These are phyloP conservation scores for Mrakiaceae sp. DNA, from an alignment of 1,284 basidiomycete species.

Conservation along the genomic window DNA sequence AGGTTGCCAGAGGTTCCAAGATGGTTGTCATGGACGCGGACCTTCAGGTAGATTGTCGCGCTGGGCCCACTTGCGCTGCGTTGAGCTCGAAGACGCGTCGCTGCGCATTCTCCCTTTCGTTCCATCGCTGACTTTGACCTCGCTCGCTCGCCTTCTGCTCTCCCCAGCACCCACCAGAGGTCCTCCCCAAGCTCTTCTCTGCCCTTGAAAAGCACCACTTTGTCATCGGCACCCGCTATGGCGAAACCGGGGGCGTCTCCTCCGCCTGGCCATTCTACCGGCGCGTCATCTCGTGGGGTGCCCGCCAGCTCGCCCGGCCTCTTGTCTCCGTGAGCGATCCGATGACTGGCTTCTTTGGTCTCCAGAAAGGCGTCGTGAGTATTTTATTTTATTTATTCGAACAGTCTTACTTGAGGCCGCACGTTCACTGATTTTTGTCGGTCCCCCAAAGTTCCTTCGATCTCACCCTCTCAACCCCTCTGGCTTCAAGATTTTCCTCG, in stretches of 20 bases:
- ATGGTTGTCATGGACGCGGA: slow-evolving; percentile 43
- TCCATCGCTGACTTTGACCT: neutral
- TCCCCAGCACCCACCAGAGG: slow-evolving; percentile 38
- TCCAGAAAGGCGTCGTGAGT: slow-evolving; percentile 36
- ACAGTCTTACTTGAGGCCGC: neutral
- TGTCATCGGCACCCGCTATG: slow-evolving; percentile 40
- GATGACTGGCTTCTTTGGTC: slow-evolving; percentile 42
- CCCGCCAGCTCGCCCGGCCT: slow-evolving; percentile 37
- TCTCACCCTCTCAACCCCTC: neutral
- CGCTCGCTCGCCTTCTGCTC: neutral
- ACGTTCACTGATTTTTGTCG: neutral
- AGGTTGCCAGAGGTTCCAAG: slow-evolving; percentile 35
- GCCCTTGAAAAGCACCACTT: slow-evolving; percentile 32
- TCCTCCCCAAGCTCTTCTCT: slow-evolving; percentile 35
- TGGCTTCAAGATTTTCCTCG: neutral
- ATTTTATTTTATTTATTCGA: neutral
- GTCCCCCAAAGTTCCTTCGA: neutral
- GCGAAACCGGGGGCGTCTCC: slow-evolving; percentile 30
- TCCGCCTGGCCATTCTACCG: slow-evolving; percentile 41
- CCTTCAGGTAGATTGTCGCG: slow-evolving; percentile 25
- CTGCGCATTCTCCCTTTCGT: too few species aligned
- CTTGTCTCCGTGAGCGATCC: slow-evolving; percentile 39
- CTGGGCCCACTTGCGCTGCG: too few species aligned
- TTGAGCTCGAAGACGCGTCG: too few species aligned
- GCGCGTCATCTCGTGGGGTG: slow-evolving; percentile 39